These are phyloP conservation scores for Phytopythium delawarense DNA, from an alignment of 352 stramenopile genomes.

Conservation along the genomic window DNA sequence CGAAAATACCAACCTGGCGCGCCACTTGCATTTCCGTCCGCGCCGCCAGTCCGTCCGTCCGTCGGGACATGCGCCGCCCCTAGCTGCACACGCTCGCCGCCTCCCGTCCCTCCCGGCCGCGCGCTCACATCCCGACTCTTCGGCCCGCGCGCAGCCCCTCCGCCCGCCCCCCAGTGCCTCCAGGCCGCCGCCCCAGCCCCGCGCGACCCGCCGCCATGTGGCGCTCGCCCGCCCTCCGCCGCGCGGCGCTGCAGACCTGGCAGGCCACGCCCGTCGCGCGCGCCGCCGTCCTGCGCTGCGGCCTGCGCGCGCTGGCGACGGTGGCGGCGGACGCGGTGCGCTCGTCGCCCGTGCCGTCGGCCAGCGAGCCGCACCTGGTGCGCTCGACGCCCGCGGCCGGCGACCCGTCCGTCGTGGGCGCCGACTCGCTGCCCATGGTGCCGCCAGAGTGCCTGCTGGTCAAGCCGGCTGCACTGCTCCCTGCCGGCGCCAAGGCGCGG, in stretches of 20 bases:
- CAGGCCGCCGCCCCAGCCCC: too few relatives aligned
- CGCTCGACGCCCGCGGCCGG: conserved; percentile 7
- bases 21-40: too few relatives aligned
- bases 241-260: conserved; percentile 2
- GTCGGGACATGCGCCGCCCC: too few relatives aligned
- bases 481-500: conserved; percentile 16
- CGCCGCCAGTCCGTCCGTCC: too few relatives aligned
- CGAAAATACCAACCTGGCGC: background rate
- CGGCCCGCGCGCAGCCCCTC: background rate
- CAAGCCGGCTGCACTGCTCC: conserved; percentile 20
- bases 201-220: background rate
- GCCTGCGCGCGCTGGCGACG: conserved; percentile 3
- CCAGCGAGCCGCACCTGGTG: conserved; percentile 1
- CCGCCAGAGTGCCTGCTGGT: conserved; percentile 75
- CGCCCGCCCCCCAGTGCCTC: background rate
- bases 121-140: background rate
- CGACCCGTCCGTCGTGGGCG: conserved; percentile 18
- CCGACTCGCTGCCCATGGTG: conserved; percentile 70
- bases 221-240: conserved; percentile 3
- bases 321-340: background rate
- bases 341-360: background rate
- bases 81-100: background rate
- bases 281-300: background rate
- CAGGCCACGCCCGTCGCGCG: background rate
- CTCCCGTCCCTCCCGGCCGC: background rate